Conservation (phyloP, 306 rosid genomes). For the Trifolium repens region DNA sequence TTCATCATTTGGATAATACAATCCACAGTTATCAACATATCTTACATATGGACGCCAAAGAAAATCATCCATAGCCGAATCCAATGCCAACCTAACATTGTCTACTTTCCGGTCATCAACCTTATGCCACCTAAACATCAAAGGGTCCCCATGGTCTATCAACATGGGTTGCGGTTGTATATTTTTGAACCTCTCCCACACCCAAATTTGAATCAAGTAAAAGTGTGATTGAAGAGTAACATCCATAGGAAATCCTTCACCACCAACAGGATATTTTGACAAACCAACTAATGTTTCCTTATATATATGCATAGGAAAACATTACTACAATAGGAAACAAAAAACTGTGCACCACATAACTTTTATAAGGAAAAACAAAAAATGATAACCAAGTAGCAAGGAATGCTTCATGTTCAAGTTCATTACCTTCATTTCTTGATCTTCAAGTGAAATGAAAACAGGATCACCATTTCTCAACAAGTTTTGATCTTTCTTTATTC, state of each 20-base stretch:
- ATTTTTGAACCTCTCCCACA: slow-evolving; percentile 56
- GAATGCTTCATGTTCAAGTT: slow-evolving; percentile 58
- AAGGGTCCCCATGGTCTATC: background rate
- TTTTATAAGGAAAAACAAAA: slow-evolving; percentile 51
- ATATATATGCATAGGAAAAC: no score
- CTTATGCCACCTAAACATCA: background rate
- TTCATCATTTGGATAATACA: slow-evolving; percentile 44
- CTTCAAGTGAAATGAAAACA: background rate
- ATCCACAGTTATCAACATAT: background rate
- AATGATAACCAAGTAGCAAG: slow-evolving; percentile 55
- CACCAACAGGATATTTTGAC: background rate
- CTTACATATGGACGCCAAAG: background rate
- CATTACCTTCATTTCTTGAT: slow-evolving; percentile 1
- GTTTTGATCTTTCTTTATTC: slow-evolving; percentile 14
- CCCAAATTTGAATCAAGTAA: slow-evolving; percentile 61
- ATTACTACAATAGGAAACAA: slow-evolving; percentile 57
- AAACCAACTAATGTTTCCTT: background rate
- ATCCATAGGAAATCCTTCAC: background rate
- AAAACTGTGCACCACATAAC: background rate
- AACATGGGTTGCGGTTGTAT: background rate
- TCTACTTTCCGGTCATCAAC: background rate
- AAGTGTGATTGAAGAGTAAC: slow-evolving; percentile 51
- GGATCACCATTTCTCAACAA: slow-evolving; percentile 34
- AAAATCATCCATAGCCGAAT: background rate
- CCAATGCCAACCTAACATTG: background rate